phyloP scores from a whole-genome alignment of 139 green algal species.

The Chlamydomonas sp. region DNA sequence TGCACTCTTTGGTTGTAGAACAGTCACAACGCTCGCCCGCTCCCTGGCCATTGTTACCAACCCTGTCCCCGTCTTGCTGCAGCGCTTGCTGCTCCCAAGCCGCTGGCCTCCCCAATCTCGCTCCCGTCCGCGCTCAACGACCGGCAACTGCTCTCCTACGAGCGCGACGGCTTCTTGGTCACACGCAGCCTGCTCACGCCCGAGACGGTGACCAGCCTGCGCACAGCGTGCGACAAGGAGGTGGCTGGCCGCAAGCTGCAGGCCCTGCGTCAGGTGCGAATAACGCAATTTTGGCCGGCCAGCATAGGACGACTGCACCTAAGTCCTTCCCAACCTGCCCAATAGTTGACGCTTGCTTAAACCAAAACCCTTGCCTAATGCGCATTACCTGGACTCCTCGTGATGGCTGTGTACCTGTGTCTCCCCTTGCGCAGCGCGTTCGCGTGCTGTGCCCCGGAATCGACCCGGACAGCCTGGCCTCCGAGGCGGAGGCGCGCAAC shows the following conservation, averaged over 20 bases:
- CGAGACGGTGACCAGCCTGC: background rate
- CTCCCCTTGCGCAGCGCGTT: slow-evolving; percentile 15
- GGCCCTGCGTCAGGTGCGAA: slow-evolving; percentile 6
- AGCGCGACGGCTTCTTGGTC: slow-evolving; percentile 52
- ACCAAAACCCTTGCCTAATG: no score
- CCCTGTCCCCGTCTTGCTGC: no score
- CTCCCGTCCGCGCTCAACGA: background rate
- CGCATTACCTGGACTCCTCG: no score
- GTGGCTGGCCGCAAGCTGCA: slow-evolving; percentile 21
- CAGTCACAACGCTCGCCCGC: no score
- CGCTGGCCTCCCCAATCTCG: background rate
- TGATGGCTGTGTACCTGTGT: background rate
- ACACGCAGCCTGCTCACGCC: slow-evolving; percentile 35
- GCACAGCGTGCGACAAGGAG: background rate
- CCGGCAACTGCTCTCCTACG: slow-evolving; percentile 37
- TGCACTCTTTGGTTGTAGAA: no score
- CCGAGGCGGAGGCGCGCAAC: slow-evolving; percentile 7
- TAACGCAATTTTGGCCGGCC: background rate
- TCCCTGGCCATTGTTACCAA: no score
- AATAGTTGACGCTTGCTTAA: no score
- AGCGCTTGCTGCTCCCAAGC: background rate
- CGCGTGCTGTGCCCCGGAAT: slow-evolving; percentile 52
- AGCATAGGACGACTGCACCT: background rate
- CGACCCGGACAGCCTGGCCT: slow-evolving; percentile 13
- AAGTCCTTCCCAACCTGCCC: no score